Evolutionary conservation across 495 filamentous ascomycete species (phyloP).

Genomic region (Penicillium coprophilum): DNA sequence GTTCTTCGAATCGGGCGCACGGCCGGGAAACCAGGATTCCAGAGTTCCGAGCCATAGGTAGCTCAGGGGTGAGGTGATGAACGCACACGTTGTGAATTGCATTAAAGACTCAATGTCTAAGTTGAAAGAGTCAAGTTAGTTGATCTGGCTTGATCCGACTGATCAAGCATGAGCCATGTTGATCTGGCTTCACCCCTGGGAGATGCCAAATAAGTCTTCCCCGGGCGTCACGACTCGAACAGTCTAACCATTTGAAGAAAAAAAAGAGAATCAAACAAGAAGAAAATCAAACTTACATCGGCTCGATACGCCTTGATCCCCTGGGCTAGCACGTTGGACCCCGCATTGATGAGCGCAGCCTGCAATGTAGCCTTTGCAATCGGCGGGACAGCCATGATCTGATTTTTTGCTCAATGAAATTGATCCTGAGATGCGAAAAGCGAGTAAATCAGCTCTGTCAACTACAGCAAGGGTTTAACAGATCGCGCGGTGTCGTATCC

Average conservation of each 20-base stretch:
- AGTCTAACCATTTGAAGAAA: constrained; percentile 3
- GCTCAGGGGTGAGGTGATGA: constrained; percentile 72
- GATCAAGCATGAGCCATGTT: background rate
- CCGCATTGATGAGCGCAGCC: constrained; percentile 61
- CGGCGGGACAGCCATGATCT: constrained; percentile 41
- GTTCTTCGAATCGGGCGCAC: constrained; percentile 4
- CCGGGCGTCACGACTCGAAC: background rate
- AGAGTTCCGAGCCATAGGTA: constrained; percentile 43
- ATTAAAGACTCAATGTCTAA: constrained; percentile 45
- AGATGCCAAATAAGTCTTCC: background rate
- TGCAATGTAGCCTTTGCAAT: constrained; percentile 66
- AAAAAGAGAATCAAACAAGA: constrained; percentile 9
- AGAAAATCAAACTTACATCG: constrained; percentile 43
- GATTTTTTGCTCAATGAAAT: background rate
- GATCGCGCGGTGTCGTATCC: background rate
- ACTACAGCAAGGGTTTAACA: background rate
- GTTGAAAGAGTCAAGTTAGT: constrained; percentile 12
- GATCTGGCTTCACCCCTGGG: background rate
- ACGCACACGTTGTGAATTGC: constrained; percentile 70
- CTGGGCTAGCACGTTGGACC: constrained; percentile 78
- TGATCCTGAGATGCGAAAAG: background rate
- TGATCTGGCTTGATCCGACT: background rate
- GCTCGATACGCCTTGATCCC: constrained; percentile 61
- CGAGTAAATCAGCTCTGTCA: background rate
- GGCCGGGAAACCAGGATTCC: constrained; percentile 51